Base-by-base conservation (phyloP, 1,139 yeast genomes). In the Geotrichum australiense region DNA sequence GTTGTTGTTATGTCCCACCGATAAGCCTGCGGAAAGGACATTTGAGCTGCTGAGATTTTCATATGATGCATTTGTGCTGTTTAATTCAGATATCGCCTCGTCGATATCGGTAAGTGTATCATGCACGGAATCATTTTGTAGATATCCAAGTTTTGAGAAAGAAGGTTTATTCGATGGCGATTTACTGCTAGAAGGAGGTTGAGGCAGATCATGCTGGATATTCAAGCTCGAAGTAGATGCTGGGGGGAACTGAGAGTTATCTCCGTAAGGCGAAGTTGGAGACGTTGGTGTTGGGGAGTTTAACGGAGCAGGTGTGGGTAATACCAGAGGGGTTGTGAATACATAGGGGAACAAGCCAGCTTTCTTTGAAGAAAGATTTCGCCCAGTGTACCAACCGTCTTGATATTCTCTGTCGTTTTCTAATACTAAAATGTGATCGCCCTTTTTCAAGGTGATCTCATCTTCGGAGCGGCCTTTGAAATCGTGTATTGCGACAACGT, bases 321-420 rank as follows among this genome's bases (percentile, higher is more conserved):
- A 42, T 15, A 53, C 47, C 25, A 55, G 45, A 19, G 49, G 51
- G 18, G 61, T 84, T 4, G 71, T 66, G 58, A 89, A 91, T 10
- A 86, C 76, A 55, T 81, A 83, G 8, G 98, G 98, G 57, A 86
- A 91, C 35, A 91, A 67, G 0, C 98, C 98, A 8, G 84, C 87
- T 46, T 75, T 73, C 39, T 74, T 74, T 0, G 89, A 78, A 37
- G 73, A 58, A 42, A 84, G 60, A 53, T 89, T 87, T 49, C 80
- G 79, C 7, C 97, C 96, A 50, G 74, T 74, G 56, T 80, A 91
- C 99, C 99, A 91, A n/a, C 97, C 97, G 61, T 91, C 99, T 52
- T 85, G 83, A 62, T 83, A 91, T 55, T 85, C 96, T 49, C 80
- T 75, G 62, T 91, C 99, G 60, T 87, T 96, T 33, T 94, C 86